A percentile compares a stretch with the other conserved stretches of the same genome.
These are phyloP conservation scores for Calonectria ilicicola DNA, from an alignment of 2,329 filamentous ascomycete species.

Conservation along the genomic window DNA sequence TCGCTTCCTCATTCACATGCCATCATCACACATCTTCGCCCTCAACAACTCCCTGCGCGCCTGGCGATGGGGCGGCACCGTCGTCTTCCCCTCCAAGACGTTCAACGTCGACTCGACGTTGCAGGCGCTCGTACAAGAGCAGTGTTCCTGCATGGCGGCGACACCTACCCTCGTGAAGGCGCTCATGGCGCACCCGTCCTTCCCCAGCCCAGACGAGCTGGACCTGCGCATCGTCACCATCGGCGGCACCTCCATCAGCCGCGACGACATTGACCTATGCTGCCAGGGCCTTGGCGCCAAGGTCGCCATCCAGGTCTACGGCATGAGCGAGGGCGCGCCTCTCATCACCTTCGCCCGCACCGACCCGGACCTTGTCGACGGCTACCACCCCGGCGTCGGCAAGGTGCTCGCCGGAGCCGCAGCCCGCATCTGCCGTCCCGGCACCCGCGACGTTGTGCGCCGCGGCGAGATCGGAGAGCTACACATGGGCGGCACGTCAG, in stretches of 20 bases:
- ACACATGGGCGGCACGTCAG: constrained; percentile 51
- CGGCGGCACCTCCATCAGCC: constrained; percentile 47
- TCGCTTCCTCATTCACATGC: constrained; percentile 53
- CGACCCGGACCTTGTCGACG: constrained; percentile 46
- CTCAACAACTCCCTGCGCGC: constrained; percentile 53
- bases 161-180: constrained; percentile 52
- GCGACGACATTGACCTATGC: constrained; percentile 49
- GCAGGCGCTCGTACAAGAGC: constrained; percentile 45
- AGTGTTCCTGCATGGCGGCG: constrained; percentile 54
- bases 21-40: constrained; percentile 53
- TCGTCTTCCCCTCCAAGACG: constrained; percentile 50
- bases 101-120: constrained; percentile 50
- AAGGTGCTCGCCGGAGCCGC: constrained; percentile 54
- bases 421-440: constrained; percentile 51
- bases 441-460: constrained; percentile 42
- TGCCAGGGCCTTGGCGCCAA: constrained; percentile 46
- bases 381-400: constrained; percentile 55
- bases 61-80: constrained; percentile 49
- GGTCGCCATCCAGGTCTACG: constrained; percentile 53
- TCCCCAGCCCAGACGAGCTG: constrained; percentile 41
- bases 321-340: constrained; percentile 59
- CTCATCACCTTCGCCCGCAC: constrained; percentile 53
- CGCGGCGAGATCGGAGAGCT: constrained; percentile 53
- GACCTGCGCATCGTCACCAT: constrained; percentile 50
- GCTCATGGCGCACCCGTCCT: constrained; percentile 45